Evolutionary conservation across 169 alveolate species (phyloP).

Genomic region (Cystoisospora suis): DNA sequence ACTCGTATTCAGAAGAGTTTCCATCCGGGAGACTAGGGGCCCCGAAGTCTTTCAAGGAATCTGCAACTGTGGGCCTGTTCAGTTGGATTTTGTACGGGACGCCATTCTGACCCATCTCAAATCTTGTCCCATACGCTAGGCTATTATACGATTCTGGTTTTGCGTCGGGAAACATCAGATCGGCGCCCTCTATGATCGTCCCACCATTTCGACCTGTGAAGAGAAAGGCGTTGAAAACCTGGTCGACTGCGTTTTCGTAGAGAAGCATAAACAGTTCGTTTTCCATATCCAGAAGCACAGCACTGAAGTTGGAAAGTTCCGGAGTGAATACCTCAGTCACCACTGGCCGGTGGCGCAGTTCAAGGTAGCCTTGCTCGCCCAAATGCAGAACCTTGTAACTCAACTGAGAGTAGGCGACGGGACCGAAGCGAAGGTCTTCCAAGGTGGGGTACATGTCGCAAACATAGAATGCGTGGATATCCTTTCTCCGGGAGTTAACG

Average conservation of each 20-base stretch:
- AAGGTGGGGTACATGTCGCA: neutral
- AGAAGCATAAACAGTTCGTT: neutral
- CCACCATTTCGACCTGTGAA: neutral
- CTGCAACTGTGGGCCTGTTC: neutral
- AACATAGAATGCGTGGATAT: neutral
- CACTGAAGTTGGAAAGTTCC: neutral
- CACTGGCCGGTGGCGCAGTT: neutral
- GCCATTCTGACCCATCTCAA: neutral
- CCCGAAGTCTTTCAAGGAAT: neutral
- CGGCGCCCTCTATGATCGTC: neutral
- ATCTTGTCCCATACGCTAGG: neutral
- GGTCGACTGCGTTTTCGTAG: slow-evolving; percentile 12
- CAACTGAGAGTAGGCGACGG: neutral
- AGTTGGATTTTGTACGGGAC: slow-evolving; percentile 2
- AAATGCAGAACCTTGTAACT: neutral
- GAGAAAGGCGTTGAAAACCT: neutral
- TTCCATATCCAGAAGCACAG: neutral
- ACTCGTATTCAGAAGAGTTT: neutral
- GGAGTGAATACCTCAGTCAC: slow-evolving; percentile 11
- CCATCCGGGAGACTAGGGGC: neutral
- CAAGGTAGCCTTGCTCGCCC: too few species aligned
- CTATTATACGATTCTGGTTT: neutral
- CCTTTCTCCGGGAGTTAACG: neutral
- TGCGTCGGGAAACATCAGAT: neutral
- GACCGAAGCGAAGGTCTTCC: slow-evolving; percentile 18